Percentiles rank a stretch among this genome's conserved stretches.
Conservation (phyloP, 78 protist genomes). For the Dictyostelium intermedium region DNA sequence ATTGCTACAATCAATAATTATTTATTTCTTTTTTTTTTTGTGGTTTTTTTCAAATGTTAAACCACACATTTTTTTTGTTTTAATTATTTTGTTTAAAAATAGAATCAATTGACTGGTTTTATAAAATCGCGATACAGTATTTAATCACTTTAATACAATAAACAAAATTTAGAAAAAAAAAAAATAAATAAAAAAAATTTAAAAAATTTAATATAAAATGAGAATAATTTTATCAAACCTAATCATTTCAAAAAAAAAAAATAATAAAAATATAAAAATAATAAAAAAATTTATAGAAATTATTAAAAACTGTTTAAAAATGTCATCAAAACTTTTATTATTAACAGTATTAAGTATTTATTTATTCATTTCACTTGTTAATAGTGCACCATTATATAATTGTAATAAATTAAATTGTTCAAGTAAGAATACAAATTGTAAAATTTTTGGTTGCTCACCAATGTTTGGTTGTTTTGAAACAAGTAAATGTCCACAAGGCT, state of each 20-base stretch:
- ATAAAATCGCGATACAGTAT: no score
- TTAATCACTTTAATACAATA: no score
- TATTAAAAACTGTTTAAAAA: no score
- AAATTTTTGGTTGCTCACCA: not conserved
- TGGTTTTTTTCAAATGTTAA: not conserved
- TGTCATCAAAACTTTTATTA: not conserved
- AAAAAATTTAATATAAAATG: no score
- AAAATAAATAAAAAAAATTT: no score
- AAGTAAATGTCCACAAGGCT: not conserved
- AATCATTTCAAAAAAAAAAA: no score
- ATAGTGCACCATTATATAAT: not conserved
- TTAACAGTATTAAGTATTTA: not conserved
- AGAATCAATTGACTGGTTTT: not conserved
- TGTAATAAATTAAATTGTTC: slow-evolving; percentile 2
- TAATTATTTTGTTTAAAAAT: not conserved
- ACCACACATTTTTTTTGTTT: not conserved
- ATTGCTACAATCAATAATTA: no score
- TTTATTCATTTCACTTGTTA: not conserved
- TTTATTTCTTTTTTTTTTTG: not conserved
- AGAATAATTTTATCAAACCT: no score
- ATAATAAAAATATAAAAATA: no score
- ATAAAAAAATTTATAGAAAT: no score
- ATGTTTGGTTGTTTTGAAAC: slow-evolving; percentile 8
- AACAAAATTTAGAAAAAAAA: no score
- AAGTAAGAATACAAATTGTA: not conserved